Evolutionary conservation across 1,284 basidiomycete genomes (phyloP).

Genomic region (Xanthoconium separans): DNA sequence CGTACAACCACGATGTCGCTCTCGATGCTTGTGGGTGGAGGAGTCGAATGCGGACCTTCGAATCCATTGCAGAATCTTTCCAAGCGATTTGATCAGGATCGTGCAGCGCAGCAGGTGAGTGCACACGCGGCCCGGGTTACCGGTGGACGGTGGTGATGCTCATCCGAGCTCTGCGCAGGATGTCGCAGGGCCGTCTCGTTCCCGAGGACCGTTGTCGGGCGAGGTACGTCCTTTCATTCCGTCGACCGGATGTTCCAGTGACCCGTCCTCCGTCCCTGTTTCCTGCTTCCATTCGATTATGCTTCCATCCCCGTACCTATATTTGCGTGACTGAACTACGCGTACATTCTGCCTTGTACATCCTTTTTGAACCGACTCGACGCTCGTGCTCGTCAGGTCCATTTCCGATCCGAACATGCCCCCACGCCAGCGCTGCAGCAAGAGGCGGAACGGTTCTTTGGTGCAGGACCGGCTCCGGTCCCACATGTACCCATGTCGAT

Average conservation of each 20-base stretch:
- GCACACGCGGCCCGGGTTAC: constrained; percentile 5
- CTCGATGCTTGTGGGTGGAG: constrained; percentile 68
- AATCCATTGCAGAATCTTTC: constrained; percentile 79
- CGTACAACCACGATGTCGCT: constrained; percentile 55
- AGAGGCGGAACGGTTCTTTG: constrained; percentile 72
- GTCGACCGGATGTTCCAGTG: constrained; percentile 10
- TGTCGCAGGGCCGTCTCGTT: constrained; percentile 19
- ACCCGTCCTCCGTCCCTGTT: not conserved
- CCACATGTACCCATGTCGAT: constrained; percentile 27
- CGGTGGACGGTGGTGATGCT: constrained; percentile 16
- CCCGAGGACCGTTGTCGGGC: constrained; percentile 10
- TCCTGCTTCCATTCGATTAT: constrained; percentile 6
- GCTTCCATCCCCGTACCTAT: not conserved
- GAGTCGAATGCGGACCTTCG: constrained; percentile 77
- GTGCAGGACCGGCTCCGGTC: constrained; percentile 32
- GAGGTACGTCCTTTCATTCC: constrained; percentile 20
- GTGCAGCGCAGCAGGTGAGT: constrained; percentile 73
- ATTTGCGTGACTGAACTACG: not conserved
- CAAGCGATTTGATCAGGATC: constrained; percentile 75
- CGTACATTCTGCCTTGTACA: not conserved
- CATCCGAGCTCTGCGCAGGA: constrained; percentile 14
- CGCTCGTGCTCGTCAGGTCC: constrained; percentile 2
- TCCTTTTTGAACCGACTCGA: not conserved
- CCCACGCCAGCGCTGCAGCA: constrained; percentile 48
- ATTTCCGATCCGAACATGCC: constrained; percentile 60